Percentiles rank a stretch among this genome's conserved stretches.
Evolutionary conservation across 495 filamentous ascomycete genomes (phyloP).

Genomic region (Delitschia confertaspora): DNA sequence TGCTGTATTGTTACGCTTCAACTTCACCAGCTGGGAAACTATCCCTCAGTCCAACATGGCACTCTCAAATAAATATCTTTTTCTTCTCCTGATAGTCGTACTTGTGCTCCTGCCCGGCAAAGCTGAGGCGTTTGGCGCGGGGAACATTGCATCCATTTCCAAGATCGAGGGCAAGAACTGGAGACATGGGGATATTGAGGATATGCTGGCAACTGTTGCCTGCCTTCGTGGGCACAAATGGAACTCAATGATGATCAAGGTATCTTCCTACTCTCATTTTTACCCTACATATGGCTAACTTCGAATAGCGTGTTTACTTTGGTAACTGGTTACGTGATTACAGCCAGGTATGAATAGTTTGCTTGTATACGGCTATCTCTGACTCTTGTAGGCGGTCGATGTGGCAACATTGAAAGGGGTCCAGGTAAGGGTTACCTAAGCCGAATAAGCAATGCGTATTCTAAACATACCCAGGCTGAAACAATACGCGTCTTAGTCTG

Average conservation of each 20-base stretch:
- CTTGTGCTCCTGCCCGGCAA: slow-evolving; percentile 57
- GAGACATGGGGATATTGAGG: slow-evolving; percentile 91
- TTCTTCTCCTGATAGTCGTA: slow-evolving; percentile 26
- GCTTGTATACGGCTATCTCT: background rate
- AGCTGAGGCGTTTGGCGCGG: slow-evolving; percentile 78
- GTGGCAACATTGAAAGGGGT: slow-evolving; percentile 83
- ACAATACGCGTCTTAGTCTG: slow-evolving; percentile 86
- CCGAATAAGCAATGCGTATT: too few relatives aligned
- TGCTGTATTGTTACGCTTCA: background rate
- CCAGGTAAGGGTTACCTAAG: slow-evolving; percentile 42
- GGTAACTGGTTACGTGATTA: slow-evolving; percentile 51
- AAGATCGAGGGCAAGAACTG: slow-evolving; percentile 91
- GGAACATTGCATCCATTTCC: slow-evolving; percentile 91
- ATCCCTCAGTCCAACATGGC: slow-evolving; percentile 13
- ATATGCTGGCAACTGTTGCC: slow-evolving; percentile 80
- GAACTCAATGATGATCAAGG: slow-evolving; percentile 76
- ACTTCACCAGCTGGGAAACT: too few relatives aligned
- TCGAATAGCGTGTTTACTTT: slow-evolving; percentile 68
- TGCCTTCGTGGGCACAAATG: slow-evolving; percentile 90
- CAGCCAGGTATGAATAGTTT: slow-evolving; percentile 17
- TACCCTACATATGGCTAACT: slow-evolving; percentile 1
- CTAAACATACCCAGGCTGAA: slow-evolving; percentile 49
- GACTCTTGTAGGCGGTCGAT: slow-evolving; percentile 73
- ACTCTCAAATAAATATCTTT: slow-evolving; percentile 17
- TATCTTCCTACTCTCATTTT: background rate